Conservation (phyloP, 352 stramenopile genomes). For the Pythium aristosporum region DNA sequence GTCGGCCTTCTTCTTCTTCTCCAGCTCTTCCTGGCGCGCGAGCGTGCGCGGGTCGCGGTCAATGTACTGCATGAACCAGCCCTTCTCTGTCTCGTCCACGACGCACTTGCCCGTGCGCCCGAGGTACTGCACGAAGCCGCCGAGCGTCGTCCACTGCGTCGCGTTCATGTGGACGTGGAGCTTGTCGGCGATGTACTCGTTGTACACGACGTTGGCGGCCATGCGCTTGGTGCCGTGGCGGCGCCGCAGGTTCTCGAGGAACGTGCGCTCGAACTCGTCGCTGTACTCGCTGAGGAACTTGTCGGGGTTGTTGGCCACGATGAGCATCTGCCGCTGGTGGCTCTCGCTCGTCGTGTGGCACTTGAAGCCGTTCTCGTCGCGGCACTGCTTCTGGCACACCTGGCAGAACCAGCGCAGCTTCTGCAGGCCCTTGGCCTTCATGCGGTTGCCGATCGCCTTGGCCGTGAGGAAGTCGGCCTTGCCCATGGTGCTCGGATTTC, state of each 20-base stretch:
- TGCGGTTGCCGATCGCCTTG: slow-evolving; percentile 85
- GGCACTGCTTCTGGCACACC: slow-evolving; percentile 99
- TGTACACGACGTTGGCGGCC: slow-evolving; percentile 97
- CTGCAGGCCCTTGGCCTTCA: slow-evolving; percentile 95
- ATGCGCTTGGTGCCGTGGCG: slow-evolving; percentile 96
- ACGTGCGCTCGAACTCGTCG: slow-evolving; percentile 94
- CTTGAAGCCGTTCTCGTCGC: slow-evolving; percentile 99
- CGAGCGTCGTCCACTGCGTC: slow-evolving; percentile 97
- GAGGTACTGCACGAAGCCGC: slow-evolving; percentile 98
- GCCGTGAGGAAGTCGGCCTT: slow-evolving; percentile 86
- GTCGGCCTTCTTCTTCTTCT: slow-evolving; percentile 87
- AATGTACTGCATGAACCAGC: slow-evolving; percentile 97
- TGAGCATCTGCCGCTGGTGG: slow-evolving; percentile 98
- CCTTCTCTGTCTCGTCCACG: slow-evolving; percentile 98
- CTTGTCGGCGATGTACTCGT: slow-evolving; percentile 99
- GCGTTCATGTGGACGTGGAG: slow-evolving; percentile 99
- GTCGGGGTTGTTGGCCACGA: slow-evolving; percentile 95
- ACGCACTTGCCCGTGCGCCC: slow-evolving; percentile 95
- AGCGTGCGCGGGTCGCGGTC: slow-evolving; percentile 92
- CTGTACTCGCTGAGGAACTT: slow-evolving; percentile 94
- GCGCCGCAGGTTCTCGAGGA: slow-evolving; percentile 93
- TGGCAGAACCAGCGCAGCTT: slow-evolving; percentile 99
- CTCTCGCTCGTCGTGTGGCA: slow-evolving; percentile 97
- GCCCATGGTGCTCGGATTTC: slow-evolving; percentile 38
- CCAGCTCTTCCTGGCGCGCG: slow-evolving; percentile 83